Base-by-base conservation (phyloP, 495 filamentous ascomycete species). In the Thermothielavioides terrestris region DNA sequence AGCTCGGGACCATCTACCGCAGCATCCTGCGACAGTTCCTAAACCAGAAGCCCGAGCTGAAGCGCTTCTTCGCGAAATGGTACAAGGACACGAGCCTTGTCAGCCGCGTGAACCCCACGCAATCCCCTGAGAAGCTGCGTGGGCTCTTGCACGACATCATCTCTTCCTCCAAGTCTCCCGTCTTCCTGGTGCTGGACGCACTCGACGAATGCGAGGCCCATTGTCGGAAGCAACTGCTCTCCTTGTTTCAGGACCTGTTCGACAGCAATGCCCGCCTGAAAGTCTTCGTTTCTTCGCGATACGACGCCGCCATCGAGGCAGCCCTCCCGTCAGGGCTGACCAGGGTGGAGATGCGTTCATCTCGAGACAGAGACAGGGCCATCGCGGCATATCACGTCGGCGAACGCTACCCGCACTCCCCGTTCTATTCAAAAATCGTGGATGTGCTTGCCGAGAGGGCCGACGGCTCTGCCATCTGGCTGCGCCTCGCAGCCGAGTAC, bases 21-120 rank as follows among this genome's bases (percentile, higher is more conserved):
- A 53, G 42, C 42, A 23, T 53, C 25, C n/a, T 53, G 22, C 37
- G 26, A n/a, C 50, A 53, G 28, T 20, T 53, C 3, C n/a, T 53
- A 2, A 18, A 20, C 31, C 36, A 42, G 35, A 41, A 21, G 1
- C 21, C 26, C 6, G 31, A 17, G 27, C 12, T 42, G 17, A 50
- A 42, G 22, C 10, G 4, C 1, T 26, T 26, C 38, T 50, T 50
- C 28, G 23, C 4, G 9, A 15, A 36, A 18, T 42, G 47, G 27
- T 35, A 40, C 17, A 23, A 28, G 23, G 36, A 20, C 2, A 42
- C 18, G 23, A 20, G 11, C 28, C 15, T 23, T 10, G 18, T 6
- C 4, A 12, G 17, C 11, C 6, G 26, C 22, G 35, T n/a, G 25
- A 32, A 27, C 37, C 37, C 26, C 9, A 37, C 17, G 27, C 7